phyloP scores from a whole-genome alignment of 768 basidiomycete genomes.

The Leccinum imitatum region DNA sequence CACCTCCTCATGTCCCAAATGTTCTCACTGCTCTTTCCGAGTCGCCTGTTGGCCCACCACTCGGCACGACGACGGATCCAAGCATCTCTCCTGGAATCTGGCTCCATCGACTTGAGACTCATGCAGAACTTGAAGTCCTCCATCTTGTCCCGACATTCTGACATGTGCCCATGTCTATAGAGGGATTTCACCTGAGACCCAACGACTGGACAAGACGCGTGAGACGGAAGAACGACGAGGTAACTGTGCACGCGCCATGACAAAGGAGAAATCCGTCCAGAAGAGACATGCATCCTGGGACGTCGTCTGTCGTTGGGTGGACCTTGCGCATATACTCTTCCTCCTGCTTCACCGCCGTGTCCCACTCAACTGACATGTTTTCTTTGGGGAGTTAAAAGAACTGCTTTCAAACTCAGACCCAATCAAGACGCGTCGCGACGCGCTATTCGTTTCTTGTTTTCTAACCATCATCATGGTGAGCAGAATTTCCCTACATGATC shows the following conservation, averaged over 20 bases:
- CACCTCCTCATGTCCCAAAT: constrained; percentile 90
- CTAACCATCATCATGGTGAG: constrained; percentile 39
- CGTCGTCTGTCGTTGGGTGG: constrained; percentile 75
- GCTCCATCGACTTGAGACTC: constrained; percentile 73
- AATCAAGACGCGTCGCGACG: constrained; percentile 45
- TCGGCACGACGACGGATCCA: constrained; percentile 89
- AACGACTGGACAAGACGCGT: constrained; percentile 50
- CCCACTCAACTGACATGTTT: constrained; percentile 40
- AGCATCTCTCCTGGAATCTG: constrained; percentile 72
- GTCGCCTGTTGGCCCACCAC: constrained; percentile 86
- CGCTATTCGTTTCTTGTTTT: constrained; percentile 31
- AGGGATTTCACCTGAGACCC: constrained; percentile 79
- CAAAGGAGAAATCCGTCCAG: constrained; percentile 74
- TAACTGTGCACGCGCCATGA: constrained; percentile 45
- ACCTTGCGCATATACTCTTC: constrained; percentile 59
- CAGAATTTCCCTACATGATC: constrained; percentile 5
- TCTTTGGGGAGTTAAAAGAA: too few relatives aligned
- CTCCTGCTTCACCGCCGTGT: constrained; percentile 65
- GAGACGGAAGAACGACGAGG: constrained; percentile 8
- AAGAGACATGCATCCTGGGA: constrained; percentile 77
- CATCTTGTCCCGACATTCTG: constrained; percentile 72
- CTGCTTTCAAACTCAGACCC: constrained; percentile 44
- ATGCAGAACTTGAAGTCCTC: constrained; percentile 97
- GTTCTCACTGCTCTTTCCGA: constrained; percentile 86
- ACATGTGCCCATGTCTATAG: constrained; percentile 79